phyloP scores from a whole-genome alignment of 106 monocot genomes.

The Phalaenopsis equestris region DNA sequence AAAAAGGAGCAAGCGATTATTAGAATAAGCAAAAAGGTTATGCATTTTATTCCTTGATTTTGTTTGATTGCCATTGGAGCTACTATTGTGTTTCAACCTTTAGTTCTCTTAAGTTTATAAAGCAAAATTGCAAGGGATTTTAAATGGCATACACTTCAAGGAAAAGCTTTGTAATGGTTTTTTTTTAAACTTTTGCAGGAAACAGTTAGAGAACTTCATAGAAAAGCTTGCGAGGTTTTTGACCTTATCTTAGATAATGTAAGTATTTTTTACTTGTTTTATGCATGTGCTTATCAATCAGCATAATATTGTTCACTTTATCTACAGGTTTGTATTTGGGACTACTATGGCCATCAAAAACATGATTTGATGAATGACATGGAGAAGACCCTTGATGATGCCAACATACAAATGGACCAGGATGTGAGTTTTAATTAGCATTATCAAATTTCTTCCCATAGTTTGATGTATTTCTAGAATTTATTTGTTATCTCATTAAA shows the following conservation, averaged over 20 bases:
- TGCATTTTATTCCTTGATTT: not conserved
- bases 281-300: not conserved
- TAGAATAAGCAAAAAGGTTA: conserved; percentile 99
- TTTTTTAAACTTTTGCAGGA: conserved; percentile 39
- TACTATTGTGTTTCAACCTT: not conserved
- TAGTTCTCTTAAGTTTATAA: not conserved
- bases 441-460: not conserved
- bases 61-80: not conserved
- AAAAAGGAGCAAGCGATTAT: conserved; percentile 78
- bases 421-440: conserved; percentile 36
- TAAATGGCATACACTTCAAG: not conserved
- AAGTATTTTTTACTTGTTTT: conserved; percentile 13
- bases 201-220: conserved; percentile 85
- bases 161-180: conserved; percentile 4
- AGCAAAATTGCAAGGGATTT: not conserved
- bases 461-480: not conserved
- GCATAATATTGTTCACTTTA: conserved; percentile 3
- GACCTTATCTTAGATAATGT: conserved; percentile 78
- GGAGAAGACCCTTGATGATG: conserved; percentile 95
- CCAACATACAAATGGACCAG: conserved; percentile 99
- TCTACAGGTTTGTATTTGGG: conserved; percentile 87
- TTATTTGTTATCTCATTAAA: too few relatives aligned
- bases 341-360: conserved; percentile 83
- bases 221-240: conserved; percentile 87
- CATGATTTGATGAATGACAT: conserved; percentile 94